Base-by-base conservation (phyloP, 192 early-diverging fungal genomes). In the Backusella circina region DNA sequence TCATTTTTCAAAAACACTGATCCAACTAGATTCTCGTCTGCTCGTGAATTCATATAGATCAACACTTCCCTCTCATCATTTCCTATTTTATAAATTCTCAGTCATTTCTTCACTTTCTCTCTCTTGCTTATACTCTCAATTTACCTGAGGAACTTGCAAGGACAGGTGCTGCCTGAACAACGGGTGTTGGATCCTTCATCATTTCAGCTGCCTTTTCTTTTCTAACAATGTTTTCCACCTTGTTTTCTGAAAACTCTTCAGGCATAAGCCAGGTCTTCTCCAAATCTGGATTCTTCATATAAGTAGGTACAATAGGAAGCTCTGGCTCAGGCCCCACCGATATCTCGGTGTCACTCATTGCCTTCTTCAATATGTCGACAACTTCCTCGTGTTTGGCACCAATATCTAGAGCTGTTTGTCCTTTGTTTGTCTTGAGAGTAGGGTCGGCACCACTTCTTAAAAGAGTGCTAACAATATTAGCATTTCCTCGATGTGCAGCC, bases 401-500 rank as follows among this genome's bases (percentile, higher is more conserved):
- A 32, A 94, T 77, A 51, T 93, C 89, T 3, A 80, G 83, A 0
- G 93, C 84, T 8, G 87, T 86, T 71, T 93, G 79, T 10, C 87
- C 89, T 73, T 91, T 92, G 68, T 76, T 79, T 76, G 89, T 93
- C 51, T 80, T 77, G 26, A 94, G 30, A 10, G 65, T 65, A 16
- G 78, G 61, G 30, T 87, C 76, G 6, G 95, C 95, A 15, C 94
- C 93, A 36, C 87, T 82, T 16, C 86, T 83, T 71, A 96, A 66
- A 61, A 96, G 77, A 10, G 85, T 65, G 1, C 81, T 82, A 2
- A 91, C 86, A 54, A 94, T 77, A 6, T 84, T 79, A 13, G 79
- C 75, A 75, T 95, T 87, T 13, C 89, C 88, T 68, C 93, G 87
- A 26, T 87, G 85, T 54, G 88, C 77, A 5, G 94, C 92, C 94